Conservation (phyloP, 2,329 filamentous ascomycete genomes). For the Colletotrichum magnum region DNA sequence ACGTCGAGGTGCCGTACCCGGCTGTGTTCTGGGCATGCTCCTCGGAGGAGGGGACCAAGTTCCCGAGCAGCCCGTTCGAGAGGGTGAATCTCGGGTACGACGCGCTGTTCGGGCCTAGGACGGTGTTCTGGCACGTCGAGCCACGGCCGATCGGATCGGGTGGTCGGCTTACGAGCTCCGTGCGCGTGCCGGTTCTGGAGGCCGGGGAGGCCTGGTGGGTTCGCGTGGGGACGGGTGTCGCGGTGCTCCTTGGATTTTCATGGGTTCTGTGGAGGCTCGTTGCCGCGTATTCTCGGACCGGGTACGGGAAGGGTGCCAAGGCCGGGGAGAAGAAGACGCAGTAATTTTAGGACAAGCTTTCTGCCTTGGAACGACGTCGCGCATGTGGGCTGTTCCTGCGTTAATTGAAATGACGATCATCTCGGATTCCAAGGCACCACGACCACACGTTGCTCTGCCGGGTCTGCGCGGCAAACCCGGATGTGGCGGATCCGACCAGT, state of each 20-base stretch:
- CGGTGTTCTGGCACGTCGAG: constrained; percentile 85
- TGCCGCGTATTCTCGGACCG: constrained; percentile 52
- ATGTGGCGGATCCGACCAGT: constrained; percentile 22
- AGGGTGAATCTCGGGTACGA: constrained; percentile 89
- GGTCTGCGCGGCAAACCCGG: constrained; percentile 9
- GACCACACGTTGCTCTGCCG: constrained; percentile 11
- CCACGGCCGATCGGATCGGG: constrained; percentile 58
- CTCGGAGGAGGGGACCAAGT: constrained; percentile 75
- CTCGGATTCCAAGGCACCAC: constrained; percentile 5
- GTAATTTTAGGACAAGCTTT: constrained; percentile 5
- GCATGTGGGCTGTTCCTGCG: background rate
- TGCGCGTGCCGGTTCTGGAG: constrained; percentile 77
- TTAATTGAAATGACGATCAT: constrained; percentile 20
- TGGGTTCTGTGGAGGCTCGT: constrained; percentile 77
- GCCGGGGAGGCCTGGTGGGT: constrained; percentile 63
- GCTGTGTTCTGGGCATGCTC: constrained; percentile 92
- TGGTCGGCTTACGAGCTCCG: constrained; percentile 63
- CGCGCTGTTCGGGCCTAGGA: constrained; percentile 79
- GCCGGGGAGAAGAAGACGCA: constrained; percentile 37
- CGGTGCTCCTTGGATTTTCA: constrained; percentile 74
- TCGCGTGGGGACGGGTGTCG: constrained; percentile 69
- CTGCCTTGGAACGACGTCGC: background rate
- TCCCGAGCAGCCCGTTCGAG: constrained; percentile 87
- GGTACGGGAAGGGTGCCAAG: constrained; percentile 45
- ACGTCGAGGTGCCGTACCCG: constrained; percentile 81